phyloP scores from a whole-genome alignment of 495 filamentous ascomycete species.

The Cercophora sp. region DNA sequence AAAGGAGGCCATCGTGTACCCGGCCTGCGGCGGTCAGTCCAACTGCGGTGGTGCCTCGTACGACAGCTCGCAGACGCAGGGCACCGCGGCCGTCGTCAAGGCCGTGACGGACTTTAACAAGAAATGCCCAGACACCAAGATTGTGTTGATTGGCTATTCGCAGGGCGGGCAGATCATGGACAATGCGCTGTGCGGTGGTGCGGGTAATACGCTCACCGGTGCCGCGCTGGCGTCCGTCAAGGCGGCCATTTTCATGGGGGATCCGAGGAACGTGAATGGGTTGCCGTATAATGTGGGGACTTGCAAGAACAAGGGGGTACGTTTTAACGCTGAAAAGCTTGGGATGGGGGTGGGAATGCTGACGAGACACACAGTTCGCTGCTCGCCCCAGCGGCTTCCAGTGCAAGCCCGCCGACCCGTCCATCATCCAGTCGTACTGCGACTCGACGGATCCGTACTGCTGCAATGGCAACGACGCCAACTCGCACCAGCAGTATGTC shows the following conservation, averaged over 20 bases:
- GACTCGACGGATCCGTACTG: conserved; percentile 61
- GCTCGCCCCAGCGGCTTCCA: conserved; percentile 51
- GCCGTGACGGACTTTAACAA: conserved; percentile 52
- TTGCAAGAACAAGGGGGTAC: conserved; percentile 55
- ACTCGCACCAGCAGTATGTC: conserved; percentile 56
- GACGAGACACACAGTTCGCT: conserved; percentile 41
- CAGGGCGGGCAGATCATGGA: conserved; percentile 65
- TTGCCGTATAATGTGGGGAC: conserved; percentile 60
- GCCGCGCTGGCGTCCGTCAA: conserved; percentile 29
- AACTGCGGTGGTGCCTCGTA: conserved; percentile 50
- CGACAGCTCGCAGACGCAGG: conserved; percentile 47
- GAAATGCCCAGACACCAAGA: conserved; percentile 50
- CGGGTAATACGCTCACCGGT: conserved; percentile 1
- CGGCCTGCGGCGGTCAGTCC: conserved; percentile 47
- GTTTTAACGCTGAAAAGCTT: conserved; percentile 19
- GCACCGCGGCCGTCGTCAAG: conserved; percentile 49
- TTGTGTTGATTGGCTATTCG: conserved; percentile 63
- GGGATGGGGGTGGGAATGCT: conserved; percentile 1
- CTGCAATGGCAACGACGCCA: conserved; percentile 56
- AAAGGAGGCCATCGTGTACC: conserved; percentile 49
- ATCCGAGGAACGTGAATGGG: conserved; percentile 51
- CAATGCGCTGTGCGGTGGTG: conserved; percentile 58
- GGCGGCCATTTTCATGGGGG: conserved; percentile 60
- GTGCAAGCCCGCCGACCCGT: conserved; percentile 39
- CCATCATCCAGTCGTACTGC: conserved; percentile 59